A percentile compares a stretch with the other conserved stretches of the same genome.
phyloP scores from a whole-genome alignment of 805 yeast genomes.

The Metschnikowia matae region DNA sequence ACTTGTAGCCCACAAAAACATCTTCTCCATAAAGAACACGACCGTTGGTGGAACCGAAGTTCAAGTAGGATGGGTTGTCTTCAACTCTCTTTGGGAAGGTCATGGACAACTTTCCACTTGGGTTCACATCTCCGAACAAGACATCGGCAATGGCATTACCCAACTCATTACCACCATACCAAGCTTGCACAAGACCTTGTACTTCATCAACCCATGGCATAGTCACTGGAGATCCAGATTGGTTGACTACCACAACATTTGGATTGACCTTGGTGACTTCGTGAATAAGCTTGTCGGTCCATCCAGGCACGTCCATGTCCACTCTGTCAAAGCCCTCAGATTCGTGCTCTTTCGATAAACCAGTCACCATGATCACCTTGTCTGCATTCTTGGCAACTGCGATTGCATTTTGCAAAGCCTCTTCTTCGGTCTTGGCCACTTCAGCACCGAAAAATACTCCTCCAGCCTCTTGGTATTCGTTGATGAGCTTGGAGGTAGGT shows the following conservation, averaged over 20 bases:
- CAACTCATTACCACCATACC: slow-evolving; percentile 35
- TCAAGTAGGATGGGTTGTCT: slow-evolving; percentile 30
- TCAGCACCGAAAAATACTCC: slow-evolving; percentile 28
- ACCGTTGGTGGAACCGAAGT: slow-evolving; percentile 28
- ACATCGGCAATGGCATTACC: slow-evolving; percentile 33
- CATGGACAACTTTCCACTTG: slow-evolving; percentile 27
- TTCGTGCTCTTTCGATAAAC: slow-evolving; percentile 29
- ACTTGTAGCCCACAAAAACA: slow-evolving; percentile 30
- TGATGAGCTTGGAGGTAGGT: slow-evolving; percentile 27
- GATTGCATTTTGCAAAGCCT: slow-evolving; percentile 25
- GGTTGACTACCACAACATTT: slow-evolving; percentile 30
- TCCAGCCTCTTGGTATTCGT: slow-evolving; percentile 18
- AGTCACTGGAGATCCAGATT: slow-evolving; percentile 31
- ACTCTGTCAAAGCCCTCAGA: slow-evolving; percentile 29
- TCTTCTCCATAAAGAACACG: slow-evolving; percentile 33
- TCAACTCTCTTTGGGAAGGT: slow-evolving; percentile 22
- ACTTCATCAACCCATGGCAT: slow-evolving; percentile 29
- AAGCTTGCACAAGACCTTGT: slow-evolving; percentile 27
- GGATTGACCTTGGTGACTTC: slow-evolving; percentile 26
- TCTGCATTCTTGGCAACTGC: slow-evolving; percentile 24
- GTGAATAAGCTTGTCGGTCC: slow-evolving; percentile 23
- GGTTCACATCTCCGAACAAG: slow-evolving; percentile 30
- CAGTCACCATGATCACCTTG: slow-evolving; percentile 27
- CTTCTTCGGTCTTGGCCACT: slow-evolving; percentile 18
- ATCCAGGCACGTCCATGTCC: slow-evolving; percentile 28